Evolutionary conservation across 2,329 filamentous ascomycete genomes (phyloP), one percentile per base, ranked within the genome.

Genomic region (Fusarium metavorans): DNA sequence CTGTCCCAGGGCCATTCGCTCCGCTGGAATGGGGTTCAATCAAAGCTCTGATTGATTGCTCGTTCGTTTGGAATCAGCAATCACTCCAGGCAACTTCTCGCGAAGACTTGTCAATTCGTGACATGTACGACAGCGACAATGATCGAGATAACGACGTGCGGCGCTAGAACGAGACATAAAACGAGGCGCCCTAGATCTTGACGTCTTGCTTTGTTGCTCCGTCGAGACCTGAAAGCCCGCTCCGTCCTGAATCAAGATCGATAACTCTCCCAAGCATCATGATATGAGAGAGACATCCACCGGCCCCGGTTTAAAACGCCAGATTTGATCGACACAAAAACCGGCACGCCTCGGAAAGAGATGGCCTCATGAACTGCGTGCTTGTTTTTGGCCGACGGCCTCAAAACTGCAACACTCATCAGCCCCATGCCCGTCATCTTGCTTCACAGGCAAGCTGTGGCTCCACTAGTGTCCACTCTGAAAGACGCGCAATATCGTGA

Each of bases 401-500:
- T 43, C 39, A 16, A 54, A 48, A 48, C 30, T 41, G 54, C n/a
- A 61, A 35, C 32, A 58, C 59, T 23, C 39, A 63, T 32, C 59
- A 57, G 58, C 57, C 69, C 63, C 70, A 72, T 72, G 43, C 48
- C 16, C 25, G 35, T 67, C 71, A 74, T 68, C 71, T 74, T 73
- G 71, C 71, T 64, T 68, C 43, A 63, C 57, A 64, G 39, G 18
- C 60, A 8, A 20, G 34, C n/a, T 23, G 32, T 20, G 39, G 45
- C 68, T 74, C 72, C 72, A 74, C 72, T 10, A 7, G 52, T 74
- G 60, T n/a, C 72, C 72, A 74, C 72, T 65, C 58, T 23, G 43
- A 25, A 73, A 60, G 30, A 63, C 68, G 71, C 72, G 64, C 72
- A 69, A 75, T 72, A 66, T 72, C 43, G 27, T 50, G 65, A 74